These are phyloP conservation scores for Ascochyta lentis DNA, from an alignment of 2,329 filamentous ascomycete species.

Conservation along the genomic window DNA sequence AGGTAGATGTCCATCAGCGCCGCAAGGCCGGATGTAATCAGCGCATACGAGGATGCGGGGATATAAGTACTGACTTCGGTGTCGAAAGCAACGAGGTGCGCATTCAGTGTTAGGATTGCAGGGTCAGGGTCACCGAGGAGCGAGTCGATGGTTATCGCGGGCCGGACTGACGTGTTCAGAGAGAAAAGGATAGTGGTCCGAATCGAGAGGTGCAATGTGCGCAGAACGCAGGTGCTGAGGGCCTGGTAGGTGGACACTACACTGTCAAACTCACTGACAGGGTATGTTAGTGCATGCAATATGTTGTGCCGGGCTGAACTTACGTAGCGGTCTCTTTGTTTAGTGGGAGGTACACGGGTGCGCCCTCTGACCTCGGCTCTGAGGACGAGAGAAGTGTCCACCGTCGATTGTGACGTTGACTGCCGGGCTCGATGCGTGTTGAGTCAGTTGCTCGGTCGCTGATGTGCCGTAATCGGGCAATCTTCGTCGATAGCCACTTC, in stretches of 20 bases:
- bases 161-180: slow-evolving; percentile 63
- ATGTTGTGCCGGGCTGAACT: slow-evolving; percentile 37
- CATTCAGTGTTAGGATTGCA: slow-evolving; percentile 81
- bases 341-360: slow-evolving; percentile 82
- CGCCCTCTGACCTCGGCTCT: slow-evolving; percentile 61
- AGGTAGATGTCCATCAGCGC: slow-evolving; percentile 81
- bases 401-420: slow-evolving; percentile 67
- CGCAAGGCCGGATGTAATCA: slow-evolving; percentile 78
- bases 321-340: slow-evolving; percentile 83
- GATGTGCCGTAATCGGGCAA: slow-evolving; percentile 81
- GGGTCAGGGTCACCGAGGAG: slow-evolving; percentile 80
- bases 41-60: slow-evolving; percentile 69
- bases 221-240: slow-evolving; percentile 77
- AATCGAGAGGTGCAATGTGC: slow-evolving; percentile 88
- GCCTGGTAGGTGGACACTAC: slow-evolving; percentile 84
- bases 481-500: slow-evolving; percentile 92
- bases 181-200: slow-evolving; percentile 86
- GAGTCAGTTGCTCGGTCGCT: slow-evolving; percentile 75
- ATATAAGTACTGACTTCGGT: slow-evolving; percentile 79
- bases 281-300: slow-evolving; percentile 13
- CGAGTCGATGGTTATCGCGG: slow-evolving; percentile 65
- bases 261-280: slow-evolving; percentile 76
- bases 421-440: slow-evolving; percentile 56
- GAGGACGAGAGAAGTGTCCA: slow-evolving; percentile 77
- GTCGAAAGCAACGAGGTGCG: slow-evolving; percentile 84